Base-by-base conservation (phyloP, 768 basidiomycete genomes). In the Pholiota conissans region DNA sequence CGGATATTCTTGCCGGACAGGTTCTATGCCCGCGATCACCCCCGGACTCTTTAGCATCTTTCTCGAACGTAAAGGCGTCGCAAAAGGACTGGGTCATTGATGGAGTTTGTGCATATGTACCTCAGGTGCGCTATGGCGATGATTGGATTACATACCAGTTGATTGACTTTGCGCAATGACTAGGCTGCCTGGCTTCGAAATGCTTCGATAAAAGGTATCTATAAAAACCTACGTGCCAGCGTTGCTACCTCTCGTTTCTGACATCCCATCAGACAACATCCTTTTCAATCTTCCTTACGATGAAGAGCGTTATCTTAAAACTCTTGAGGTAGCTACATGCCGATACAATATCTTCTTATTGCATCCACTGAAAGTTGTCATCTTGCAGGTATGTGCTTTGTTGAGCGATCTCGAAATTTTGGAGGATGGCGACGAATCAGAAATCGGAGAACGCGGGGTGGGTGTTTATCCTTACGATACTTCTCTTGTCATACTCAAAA, bases 381-480 rank as follows among this genome's bases (percentile, higher is more conserved):
- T 35, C 11, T 65, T 26, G 67, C 61, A 82, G 80, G 79, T 72
- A n/a, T 83, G 80, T 60, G 90, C 91, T 0, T 76, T 95, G 20
- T 74, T 87, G 20, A 82, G 77, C 55, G 92, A 95, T 65, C 76
- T 95, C 30, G 82, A 85, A 49, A 92, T 94, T 55, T 75, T 95
- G 14, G 93, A 94, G 67, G 92, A 94, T 63, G 91, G 92, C 0
- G 92, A 94, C 62, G 86, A 90, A 62, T 85, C 91, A 0, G 92
- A 94, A 70, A 93, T 93, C 54, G 91, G 91, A 18, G 91, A 93
- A 74, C 86, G 90, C 29, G 91, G 91, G 24, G 91, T 91, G 66
- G 47, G 76, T 65, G n/a, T n/a, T n/a, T n/a, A n/a, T n/a, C n/a
- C n/a, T n/a, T n/a, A n/a, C n/a, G n/a, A 46, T 18, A 47, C 20